Base-by-base conservation (phyloP, 1,284 basidiomycete species). In the Sanghuangporus weigelae region DNA sequence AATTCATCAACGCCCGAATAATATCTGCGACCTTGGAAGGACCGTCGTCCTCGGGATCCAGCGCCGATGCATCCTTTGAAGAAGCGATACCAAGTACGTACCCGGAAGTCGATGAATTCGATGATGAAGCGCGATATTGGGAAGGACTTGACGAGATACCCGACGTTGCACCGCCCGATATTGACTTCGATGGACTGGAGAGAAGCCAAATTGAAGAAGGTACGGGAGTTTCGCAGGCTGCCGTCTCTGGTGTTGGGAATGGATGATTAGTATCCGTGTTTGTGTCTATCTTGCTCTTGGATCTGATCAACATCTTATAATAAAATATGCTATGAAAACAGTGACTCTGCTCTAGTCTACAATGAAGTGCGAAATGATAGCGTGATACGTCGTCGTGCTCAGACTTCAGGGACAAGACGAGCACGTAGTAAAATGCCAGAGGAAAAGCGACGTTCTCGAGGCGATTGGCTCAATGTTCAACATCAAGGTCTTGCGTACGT, bases 111-210 rank as follows among this genome's bases (percentile, higher is more conserved):
- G 60, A 39, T 6, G 65, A 58, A 36, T 38, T 59, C 3, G 69
- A 64, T 4, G 68, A 70, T 23, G 69, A 66, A 10, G 69, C 61
- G 1, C 53, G 48, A 3, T 71, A 70, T 49, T 71, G 69, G 70
- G 66, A 65, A 10, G 68, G 67, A 46, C 57, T 68, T 48, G 68
- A 69, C 4, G 68, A 69, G 42, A 59, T 69, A 53, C 60, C 58
- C 55, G 38, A 68, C n/a, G 66, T 66, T 57, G 63, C 54, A 59
- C 48, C 62, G 10, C 65, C 66, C 53, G 67, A 66, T 64, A 67
- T 66, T 60, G 57, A 65, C 46, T 64, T 61, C 31, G 63, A 64
- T 35, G 54, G 38, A 35, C 39, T 61, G 44, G 59, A 61, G 10
- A 55, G 39, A 16, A 59, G 23, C 36, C 54, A 57, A 36, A 53